These are phyloP conservation scores for Medicago ruthenica DNA, from an alignment of 306 rosid species.

Conservation along the genomic window DNA sequence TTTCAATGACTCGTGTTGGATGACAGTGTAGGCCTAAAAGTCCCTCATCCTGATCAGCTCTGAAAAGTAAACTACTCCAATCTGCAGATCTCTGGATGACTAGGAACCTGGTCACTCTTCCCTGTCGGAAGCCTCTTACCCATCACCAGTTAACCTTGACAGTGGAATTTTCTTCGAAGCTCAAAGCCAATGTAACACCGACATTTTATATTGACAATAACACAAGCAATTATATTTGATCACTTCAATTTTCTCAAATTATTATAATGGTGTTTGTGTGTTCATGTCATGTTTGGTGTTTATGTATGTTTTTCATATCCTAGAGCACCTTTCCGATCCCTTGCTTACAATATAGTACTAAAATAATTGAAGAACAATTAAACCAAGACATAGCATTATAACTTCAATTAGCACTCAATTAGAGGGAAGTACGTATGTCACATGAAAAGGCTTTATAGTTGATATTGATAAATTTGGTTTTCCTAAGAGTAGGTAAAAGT, in stretches of 20 bases:
- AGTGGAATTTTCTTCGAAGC: slow-evolving; percentile 65
- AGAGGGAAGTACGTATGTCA: not conserved
- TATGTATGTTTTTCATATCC: not conserved
- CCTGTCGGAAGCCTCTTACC: slow-evolving; percentile 94
- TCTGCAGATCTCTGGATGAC: slow-evolving; percentile 64
- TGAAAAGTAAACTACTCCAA: slow-evolving; percentile 73
- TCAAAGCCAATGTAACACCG: not conserved
- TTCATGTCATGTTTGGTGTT: too few species aligned
- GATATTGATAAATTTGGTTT: not conserved
- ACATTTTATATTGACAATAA: too few species aligned
- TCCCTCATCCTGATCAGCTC: slow-evolving; percentile 65
- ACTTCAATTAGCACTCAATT: not conserved
- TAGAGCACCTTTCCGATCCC: not conserved
- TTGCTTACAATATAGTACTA: not conserved
- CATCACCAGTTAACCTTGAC: slow-evolving; percentile 93
- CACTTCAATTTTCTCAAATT: too few species aligned
- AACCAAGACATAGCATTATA: not conserved
- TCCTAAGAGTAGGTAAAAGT: not conserved
- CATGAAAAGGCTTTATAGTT: not conserved
- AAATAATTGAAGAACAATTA: not conserved
- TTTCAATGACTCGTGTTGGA: slow-evolving; percentile 54
- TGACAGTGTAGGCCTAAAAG: slow-evolving; percentile 52
- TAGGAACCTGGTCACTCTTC: slow-evolving; percentile 86
- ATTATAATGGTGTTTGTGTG: too few species aligned
- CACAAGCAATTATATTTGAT: too few species aligned